Evolutionary conservation across 805 yeast species (phyloP).

Genomic region (Candida sithepensis): DNA sequence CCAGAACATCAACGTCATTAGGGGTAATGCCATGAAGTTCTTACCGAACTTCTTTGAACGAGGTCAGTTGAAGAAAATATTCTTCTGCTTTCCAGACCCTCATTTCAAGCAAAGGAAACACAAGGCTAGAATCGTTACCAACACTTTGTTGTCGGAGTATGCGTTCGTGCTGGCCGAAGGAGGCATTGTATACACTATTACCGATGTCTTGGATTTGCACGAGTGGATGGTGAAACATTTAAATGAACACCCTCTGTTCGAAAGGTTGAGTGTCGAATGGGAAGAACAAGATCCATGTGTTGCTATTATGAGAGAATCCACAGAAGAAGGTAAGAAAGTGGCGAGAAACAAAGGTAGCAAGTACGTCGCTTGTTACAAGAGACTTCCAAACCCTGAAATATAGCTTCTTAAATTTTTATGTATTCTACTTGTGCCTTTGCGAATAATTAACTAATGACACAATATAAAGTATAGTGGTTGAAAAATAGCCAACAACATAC

Average conservation of each 20-base stretch:
- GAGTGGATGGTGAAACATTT: constrained; percentile 95
- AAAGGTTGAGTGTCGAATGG: constrained; percentile 74
- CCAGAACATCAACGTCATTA: constrained; percentile 82
- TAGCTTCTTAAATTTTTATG: constrained; percentile 1
- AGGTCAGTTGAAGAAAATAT: constrained; percentile 83
- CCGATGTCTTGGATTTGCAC: constrained; percentile 92
- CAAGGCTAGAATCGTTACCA: constrained; percentile 93
- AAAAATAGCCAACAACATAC: no score
- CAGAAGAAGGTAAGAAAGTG: constrained; percentile 98
- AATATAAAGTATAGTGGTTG: no score
- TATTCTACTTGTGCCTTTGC: background rate
- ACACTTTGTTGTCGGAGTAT: constrained; percentile 83
- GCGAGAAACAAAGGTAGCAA: constrained; percentile 85
- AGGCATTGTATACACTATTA: constrained; percentile 89
- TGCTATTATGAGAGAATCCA: constrained; percentile 80
- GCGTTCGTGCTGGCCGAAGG: constrained; percentile 86
- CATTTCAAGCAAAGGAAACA: constrained; percentile 97
- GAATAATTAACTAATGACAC: no score
- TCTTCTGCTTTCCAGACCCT: constrained; percentile 99
- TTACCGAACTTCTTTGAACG: constrained; percentile 87
- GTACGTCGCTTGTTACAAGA: constrained; percentile 81
- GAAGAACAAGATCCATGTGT: constrained; percentile 81
- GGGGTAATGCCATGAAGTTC: constrained; percentile 98
- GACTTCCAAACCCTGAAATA: constrained; percentile 58
- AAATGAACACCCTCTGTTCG: constrained; percentile 87